Conservation (phyloP, 176 grass and related monocot species). For the Lolium perenne region DNA sequence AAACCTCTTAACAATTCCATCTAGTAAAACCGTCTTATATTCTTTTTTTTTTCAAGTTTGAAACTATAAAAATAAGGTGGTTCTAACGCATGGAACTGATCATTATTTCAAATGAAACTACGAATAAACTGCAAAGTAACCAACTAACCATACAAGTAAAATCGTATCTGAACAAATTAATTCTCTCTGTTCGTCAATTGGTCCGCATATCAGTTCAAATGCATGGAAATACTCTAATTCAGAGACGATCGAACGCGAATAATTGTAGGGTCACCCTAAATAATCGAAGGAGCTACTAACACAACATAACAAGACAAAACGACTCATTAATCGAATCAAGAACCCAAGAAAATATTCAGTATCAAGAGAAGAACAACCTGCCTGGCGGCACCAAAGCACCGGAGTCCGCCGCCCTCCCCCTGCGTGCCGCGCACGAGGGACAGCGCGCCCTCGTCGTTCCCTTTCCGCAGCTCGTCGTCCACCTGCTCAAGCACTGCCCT, state of each 20-base stretch:
- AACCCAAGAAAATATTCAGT: neutral
- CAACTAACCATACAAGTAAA: neutral
- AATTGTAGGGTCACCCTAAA: neutral
- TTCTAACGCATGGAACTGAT: neutral
- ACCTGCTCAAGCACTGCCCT: constrained; percentile 57
- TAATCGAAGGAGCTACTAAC: neutral
- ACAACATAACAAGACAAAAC: neutral
- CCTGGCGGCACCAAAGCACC: constrained; percentile 61
- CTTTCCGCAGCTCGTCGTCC: constrained; percentile 64
- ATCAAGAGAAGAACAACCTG: constrained; percentile 45
- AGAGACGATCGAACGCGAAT: neutral
- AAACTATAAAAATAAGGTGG: neutral
- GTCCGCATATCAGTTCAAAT: neutral
- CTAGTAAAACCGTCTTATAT: neutral
- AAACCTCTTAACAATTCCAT: neutral
- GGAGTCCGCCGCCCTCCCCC: constrained; percentile 51
- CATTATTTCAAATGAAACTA: neutral
- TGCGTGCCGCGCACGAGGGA: constrained; percentile 59
- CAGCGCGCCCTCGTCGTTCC: constrained; percentile 67
- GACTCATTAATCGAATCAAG: neutral
- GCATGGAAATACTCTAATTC: neutral
- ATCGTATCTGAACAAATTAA: neutral
- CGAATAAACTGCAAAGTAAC: neutral
- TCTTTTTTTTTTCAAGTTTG: neutral
- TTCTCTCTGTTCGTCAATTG: neutral